Conservation (phyloP, 768 basidiomycete species). For the Trametes cingulata region DNA sequence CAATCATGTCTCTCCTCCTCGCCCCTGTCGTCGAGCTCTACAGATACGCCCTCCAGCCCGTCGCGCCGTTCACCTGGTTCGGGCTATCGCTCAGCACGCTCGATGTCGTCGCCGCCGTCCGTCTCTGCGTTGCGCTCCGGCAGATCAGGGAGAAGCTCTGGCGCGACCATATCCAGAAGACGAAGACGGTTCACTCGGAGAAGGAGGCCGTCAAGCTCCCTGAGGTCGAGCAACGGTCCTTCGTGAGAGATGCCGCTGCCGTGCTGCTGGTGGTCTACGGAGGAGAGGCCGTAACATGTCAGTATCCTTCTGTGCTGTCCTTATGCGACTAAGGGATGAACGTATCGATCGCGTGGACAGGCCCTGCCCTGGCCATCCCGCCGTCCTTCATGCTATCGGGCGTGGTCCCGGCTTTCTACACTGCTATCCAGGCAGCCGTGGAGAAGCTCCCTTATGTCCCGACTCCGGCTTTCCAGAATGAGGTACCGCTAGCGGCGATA, state of each 20-base stretch:
- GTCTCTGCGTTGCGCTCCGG: conserved; percentile 68
- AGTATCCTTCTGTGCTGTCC: conserved; percentile 23
- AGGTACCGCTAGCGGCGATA: conserved; percentile 70
- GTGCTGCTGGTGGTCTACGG: conserved; percentile 74
- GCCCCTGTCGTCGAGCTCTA: conserved; percentile 50
- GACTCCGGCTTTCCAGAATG: conserved; percentile 50
- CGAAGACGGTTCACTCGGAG: conserved; percentile 22
- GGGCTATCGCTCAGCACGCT: conserved; percentile 59
- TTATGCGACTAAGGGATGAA: not conserved
- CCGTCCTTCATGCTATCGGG: conserved; percentile 84
- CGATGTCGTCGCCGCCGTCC: conserved; percentile 65
- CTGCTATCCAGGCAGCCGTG: conserved; percentile 58
- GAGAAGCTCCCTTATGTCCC: conserved; percentile 61
- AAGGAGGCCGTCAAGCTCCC: conserved; percentile 33
- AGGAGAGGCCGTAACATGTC: conserved; percentile 72
- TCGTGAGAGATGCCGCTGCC: conserved; percentile 55
- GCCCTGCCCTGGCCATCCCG: conserved; percentile 60
- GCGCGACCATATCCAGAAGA: conserved; percentile 41
- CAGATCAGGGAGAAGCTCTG: conserved; percentile 59
- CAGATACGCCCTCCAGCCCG: conserved; percentile 53
- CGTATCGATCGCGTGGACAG: conserved; percentile 36
- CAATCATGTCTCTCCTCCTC: conserved; percentile 39
- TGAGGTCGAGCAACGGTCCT: conserved; percentile 51
- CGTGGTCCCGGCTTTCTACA: conserved; percentile 62
- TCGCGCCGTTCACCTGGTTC: conserved; percentile 70